Base-by-base conservation (phyloP, 1,284 basidiomycete species). In the Phlebopus sp. region DNA sequence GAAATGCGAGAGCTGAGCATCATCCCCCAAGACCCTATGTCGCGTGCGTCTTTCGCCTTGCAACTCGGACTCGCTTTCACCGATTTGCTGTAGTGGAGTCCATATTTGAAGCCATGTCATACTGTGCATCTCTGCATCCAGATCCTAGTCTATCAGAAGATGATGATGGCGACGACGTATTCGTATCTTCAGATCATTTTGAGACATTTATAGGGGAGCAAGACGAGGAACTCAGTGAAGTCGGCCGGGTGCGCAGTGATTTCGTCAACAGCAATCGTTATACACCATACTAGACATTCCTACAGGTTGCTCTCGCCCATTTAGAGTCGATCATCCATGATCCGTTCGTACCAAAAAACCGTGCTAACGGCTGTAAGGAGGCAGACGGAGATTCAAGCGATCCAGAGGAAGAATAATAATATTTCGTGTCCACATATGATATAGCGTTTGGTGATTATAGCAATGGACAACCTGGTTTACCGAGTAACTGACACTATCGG, bases 241-340 rank as follows among this genome's bases (percentile, higher is more conserved):
- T 86, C 57, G 93, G 93, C 74, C 86, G 90, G 88, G 92, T 96
- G 85, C 92, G 92, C 84, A 87, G 82, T 69, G 83, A 91, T 86
- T 90, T 90, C 69, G 69, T 81, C 70, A 86, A 84, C 73, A 73
- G 84, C 74, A 81, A 75, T 63, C 85, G 93, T 69, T 95, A 77
- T 70, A 74, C 81, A 52, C 93, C 93, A 53, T 96, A 97, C 79
- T 96, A 87, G 82, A 77, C 67, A 62, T 40, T 54, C 40, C 51
- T 52, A 58, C 67, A 90, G 86, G 87, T 84, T 45, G 83, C 87
- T 18, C 79, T 91, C 48, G 79, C 76, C 13, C 77, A 88, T 65
- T 74, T 91, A 50, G 86, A 91, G 61, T 82, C 81, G 40, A 86
- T 90, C 69, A 84, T 90, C 46, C 69, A 82, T 62, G 68, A 86